Evolutionary conservation across 2,329 filamentous ascomycete genomes (phyloP), one percentile per base, ranked within the genome.

Genomic region (Fusarium setosum): DNA sequence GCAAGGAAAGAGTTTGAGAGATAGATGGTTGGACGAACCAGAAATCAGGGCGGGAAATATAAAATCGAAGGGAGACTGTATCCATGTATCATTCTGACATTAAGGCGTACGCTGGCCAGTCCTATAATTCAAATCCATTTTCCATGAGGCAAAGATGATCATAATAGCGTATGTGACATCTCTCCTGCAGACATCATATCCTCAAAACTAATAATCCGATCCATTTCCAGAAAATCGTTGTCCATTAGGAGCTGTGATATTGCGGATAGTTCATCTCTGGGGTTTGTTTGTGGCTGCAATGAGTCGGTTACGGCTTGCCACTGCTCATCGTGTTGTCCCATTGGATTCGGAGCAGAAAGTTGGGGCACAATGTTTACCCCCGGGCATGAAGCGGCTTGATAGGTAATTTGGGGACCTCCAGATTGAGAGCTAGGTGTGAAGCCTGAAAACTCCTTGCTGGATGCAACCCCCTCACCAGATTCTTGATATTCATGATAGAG

Each of bases 191-290:
- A 73, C 57, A 74, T 69, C 54, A 71, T 68, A 34, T 77, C 74
- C 31, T 75, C 70, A 18, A 75, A 73, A n/a, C 71, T 75, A 11
- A 77, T 77, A 3, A 77, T 60, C 3, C 75, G 59, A 13, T 77
- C 74, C 68, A 75, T 69, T 2, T 71, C 71, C 38, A 73, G 55
- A 41, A 75, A 75, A 0, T 65, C 41, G 24, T 74, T 69, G 21
- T 74, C 67, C 58, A 73, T 69, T 12, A 74, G 47, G 42, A 67
- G 69, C 20, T 72, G 71, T 3, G 45, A 34, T 48, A 34, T 34
- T 9, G 47, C 40, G 0, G 71, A 68, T 1, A 74, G 58, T 35
- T 69, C 64, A 10, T 73, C 71, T 6, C 50, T 54, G 15, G 42
- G 24, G 12, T 26, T 47, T 32, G 42, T 61, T 12, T 29, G 26